Conservation (phyloP, 139 green algal genomes). For the Prasinococcaceae sp. region DNA sequence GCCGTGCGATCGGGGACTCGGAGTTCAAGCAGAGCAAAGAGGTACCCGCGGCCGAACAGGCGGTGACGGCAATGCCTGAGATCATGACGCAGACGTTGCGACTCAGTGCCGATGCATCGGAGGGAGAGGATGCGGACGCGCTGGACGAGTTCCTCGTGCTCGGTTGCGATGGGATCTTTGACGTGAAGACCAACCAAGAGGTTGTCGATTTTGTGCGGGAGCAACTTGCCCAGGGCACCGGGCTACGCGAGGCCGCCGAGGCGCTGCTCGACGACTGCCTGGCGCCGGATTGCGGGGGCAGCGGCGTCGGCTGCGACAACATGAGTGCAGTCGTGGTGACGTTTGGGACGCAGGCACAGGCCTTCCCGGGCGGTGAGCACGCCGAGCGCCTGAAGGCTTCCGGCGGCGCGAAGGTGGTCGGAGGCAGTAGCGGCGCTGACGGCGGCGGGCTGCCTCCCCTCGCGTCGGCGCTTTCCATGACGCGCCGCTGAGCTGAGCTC, state of each 20-base stretch:
- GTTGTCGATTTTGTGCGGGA: constrained; percentile 68
- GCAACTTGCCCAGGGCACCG: constrained; percentile 25
- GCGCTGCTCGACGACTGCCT: constrained; percentile 77
- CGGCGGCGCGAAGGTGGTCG: too few relatives aligned
- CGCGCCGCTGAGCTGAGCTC: too few relatives aligned
- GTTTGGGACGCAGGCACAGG: too few relatives aligned
- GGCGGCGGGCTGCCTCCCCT: too few relatives aligned
- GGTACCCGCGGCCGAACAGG: constrained; percentile 34
- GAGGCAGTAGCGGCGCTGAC: too few relatives aligned
- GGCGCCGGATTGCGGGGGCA: constrained; percentile 47
- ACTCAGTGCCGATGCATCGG: neutral
- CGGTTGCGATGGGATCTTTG: constrained; percentile 71
- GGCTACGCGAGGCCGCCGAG: constrained; percentile 30
- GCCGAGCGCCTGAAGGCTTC: too few relatives aligned
- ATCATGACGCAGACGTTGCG: neutral
- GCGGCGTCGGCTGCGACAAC: constrained; percentile 81
- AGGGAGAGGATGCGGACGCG: neutral
- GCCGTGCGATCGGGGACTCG: constrained; percentile 47
- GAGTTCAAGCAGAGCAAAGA: constrained; percentile 55
- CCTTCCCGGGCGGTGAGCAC: too few relatives aligned
- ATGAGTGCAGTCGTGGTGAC: constrained; percentile 50
- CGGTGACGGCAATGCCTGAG: constrained; percentile 44
- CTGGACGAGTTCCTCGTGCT: constrained; percentile 35
- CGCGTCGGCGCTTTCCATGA: too few relatives aligned
- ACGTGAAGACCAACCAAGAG: constrained; percentile 61